Conservation (phyloP, 192 early-diverging fungal genomes). For the Entomortierella chlamydospora region DNA sequence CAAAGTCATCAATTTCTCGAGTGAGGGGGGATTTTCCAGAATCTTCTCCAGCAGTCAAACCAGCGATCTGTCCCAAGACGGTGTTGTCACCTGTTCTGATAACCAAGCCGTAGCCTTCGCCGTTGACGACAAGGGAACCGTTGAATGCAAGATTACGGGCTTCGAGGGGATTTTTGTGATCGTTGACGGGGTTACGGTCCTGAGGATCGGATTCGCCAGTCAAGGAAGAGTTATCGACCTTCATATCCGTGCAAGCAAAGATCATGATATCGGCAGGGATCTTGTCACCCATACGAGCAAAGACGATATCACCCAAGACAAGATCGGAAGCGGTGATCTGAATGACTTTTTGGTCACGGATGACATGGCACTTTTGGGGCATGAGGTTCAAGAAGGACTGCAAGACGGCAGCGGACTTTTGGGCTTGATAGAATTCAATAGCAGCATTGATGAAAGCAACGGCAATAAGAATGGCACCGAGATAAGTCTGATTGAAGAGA, state of each 20-base stretch:
- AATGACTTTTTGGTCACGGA: conserved; percentile 78
- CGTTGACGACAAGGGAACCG: conserved; percentile 83
- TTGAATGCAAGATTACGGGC: conserved; percentile 93
- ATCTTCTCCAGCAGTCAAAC: conserved; percentile 83
- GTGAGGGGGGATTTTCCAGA: conserved; percentile 79
- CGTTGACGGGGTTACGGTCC: conserved; percentile 74
- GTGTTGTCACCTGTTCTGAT: conserved; percentile 93
- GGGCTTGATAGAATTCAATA: conserved; percentile 93
- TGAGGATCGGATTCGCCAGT: conserved; percentile 98
- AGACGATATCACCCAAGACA: conserved; percentile 90
- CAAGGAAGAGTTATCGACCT: conserved; percentile 96
- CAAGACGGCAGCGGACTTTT: conserved; percentile 90
- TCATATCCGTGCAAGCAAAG: conserved; percentile 84
- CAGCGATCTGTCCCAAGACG: conserved; percentile 96
- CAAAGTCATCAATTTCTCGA: conserved; percentile 82
- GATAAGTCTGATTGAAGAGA: conserved; percentile 71
- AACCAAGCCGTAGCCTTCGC: conserved; percentile 93
- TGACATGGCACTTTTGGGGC: conserved; percentile 81
- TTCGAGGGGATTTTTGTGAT: conserved; percentile 85
- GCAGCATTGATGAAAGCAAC: conserved; percentile 92
- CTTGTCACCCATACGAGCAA: conserved; percentile 93
- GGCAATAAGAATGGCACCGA: conserved; percentile 89
- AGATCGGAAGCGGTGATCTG: conserved; percentile 77
- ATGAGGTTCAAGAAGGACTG: conserved; percentile 95
- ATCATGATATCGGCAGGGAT: conserved; percentile 91